Conservation (phyloP, 2,329 filamentous ascomycete species). For the Fusarium miscanthi region DNA sequence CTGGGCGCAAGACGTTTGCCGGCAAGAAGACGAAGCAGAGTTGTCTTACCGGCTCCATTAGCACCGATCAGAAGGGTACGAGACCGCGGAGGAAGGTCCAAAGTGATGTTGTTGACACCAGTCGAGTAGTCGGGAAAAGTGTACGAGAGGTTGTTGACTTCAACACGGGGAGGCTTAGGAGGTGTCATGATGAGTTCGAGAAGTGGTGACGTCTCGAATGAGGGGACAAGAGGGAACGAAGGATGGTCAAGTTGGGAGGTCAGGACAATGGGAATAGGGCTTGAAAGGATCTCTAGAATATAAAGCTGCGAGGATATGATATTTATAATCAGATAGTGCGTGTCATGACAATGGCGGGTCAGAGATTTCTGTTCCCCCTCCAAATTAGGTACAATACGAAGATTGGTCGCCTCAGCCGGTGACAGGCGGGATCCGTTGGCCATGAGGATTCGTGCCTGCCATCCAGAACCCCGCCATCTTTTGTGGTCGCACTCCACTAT, state of each 20-base stretch:
- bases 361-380: constrained; percentile 30
- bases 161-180: constrained; percentile 68
- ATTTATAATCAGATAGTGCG: not conserved
- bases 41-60: constrained; percentile 98
- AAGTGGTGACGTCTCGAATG: constrained; percentile 9
- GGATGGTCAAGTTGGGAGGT: not conserved
- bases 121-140: constrained; percentile 85
- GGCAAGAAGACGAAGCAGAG: constrained; percentile 90
- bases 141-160: constrained; percentile 83
- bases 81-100: constrained; percentile 83
- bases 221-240: not conserved
- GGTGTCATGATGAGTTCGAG: constrained; percentile 43
- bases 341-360: constrained; percentile 9
- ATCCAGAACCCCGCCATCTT: constrained; percentile 27
- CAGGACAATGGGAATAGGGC: not conserved
- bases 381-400: not conserved
- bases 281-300: not conserved
- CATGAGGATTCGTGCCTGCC: not conserved
- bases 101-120: constrained; percentile 79
- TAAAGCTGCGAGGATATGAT: not conserved
- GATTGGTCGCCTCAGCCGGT: constrained; percentile 17
- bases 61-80: constrained; percentile 94
- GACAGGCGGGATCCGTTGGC: constrained; percentile 39
- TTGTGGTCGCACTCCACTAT: not conserved
- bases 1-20: constrained; percentile 92